Evolutionary conservation across 2,329 filamentous ascomycete species (phyloP).

Genomic region (Colletotrichum eleusines): DNA sequence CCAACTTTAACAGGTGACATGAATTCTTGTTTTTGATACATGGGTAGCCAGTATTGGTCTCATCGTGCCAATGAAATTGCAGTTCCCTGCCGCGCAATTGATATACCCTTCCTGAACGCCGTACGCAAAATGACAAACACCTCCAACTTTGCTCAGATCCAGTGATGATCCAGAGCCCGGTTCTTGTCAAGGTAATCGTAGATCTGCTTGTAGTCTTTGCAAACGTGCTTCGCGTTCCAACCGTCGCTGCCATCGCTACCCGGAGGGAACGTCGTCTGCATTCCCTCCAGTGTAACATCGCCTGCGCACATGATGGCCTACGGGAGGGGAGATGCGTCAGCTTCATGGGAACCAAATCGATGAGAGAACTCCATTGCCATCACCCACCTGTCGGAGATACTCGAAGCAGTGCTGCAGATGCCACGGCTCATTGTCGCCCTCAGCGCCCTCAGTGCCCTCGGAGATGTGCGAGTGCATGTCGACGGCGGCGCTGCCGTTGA

Average conservation of each 20-base stretch:
- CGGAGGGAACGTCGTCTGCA: slow-evolving; percentile 55
- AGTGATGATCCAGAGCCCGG: slow-evolving; percentile 51
- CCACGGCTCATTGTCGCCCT: slow-evolving; percentile 46
- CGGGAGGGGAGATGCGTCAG: not conserved
- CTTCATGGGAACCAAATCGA: not conserved
- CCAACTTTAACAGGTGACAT: not conserved
- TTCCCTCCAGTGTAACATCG: slow-evolving; percentile 52
- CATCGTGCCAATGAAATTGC: not conserved
- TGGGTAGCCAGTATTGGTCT: not conserved
- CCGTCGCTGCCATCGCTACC: slow-evolving; percentile 59
- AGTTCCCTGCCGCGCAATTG: not conserved
- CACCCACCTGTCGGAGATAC: slow-evolving; percentile 46
- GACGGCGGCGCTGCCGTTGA: slow-evolving; percentile 33
- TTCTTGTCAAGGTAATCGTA: slow-evolving; percentile 51
- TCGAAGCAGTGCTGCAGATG: slow-evolving; percentile 57
- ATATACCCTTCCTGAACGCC: slow-evolving; percentile 2
- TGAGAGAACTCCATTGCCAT: not conserved
- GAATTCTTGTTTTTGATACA: not conserved
- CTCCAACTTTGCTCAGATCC: slow-evolving; percentile 49
- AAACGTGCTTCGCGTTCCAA: slow-evolving; percentile 59
- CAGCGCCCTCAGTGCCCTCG: slow-evolving; percentile 37
- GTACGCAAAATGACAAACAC: slow-evolving; percentile 15
- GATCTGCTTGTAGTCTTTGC: slow-evolving; percentile 54
- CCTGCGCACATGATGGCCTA: slow-evolving; percentile 51
- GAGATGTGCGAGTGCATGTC: slow-evolving; percentile 46